Base-by-base conservation (phyloP, 2,329 filamentous ascomycete species). In the Bipolaris cookei region DNA sequence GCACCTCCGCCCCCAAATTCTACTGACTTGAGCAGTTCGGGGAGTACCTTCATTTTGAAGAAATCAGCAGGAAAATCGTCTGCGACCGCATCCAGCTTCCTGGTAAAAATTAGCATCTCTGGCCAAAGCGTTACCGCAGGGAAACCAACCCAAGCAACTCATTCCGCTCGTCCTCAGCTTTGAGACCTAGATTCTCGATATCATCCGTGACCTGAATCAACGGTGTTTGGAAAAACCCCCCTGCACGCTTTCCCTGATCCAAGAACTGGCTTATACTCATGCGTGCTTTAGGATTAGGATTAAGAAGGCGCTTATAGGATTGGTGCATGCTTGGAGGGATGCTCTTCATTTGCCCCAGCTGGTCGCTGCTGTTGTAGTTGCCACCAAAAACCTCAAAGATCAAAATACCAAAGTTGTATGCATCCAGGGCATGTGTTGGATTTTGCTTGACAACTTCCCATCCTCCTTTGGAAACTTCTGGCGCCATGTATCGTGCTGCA, bases 31-130 rank as follows among this genome's bases (percentile, higher is more conserved):
- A 99, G 83, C 28, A 99, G 81, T 73, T 99, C 95, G 0, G 95
- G 95, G 7, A 99, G 82, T 3, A 99, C 88, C 72, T 98, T 99
- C 84, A 96, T 90, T 74, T 96, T 96, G 82, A 98, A 97, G 76
- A 97, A 99, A 58, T 98, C 95, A 72, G 97, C 94, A 0, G 95
- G 95, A 60, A 98, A 97, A 75, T 99, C 93, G 65, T 97, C 92
- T 0, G 92, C 90, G 4, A 97, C 83, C 58, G 90, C 84, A 64
- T 96, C 92, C 5, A 99, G 84, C 69, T 96, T 91, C 64, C 82
- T 84, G 55, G 61, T 7, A 23, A 1, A 1, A 16, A 39, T 72
- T 23, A 71, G 65, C 32, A 54, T 23, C 45, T 10, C 23, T 18
- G n/a, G 4, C 4, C 13, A 2, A 4, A 3, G n/a, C 3, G 20